Conservation (phyloP, 2,329 filamentous ascomycete genomes). For the Aspergillus brasiliensis region DNA sequence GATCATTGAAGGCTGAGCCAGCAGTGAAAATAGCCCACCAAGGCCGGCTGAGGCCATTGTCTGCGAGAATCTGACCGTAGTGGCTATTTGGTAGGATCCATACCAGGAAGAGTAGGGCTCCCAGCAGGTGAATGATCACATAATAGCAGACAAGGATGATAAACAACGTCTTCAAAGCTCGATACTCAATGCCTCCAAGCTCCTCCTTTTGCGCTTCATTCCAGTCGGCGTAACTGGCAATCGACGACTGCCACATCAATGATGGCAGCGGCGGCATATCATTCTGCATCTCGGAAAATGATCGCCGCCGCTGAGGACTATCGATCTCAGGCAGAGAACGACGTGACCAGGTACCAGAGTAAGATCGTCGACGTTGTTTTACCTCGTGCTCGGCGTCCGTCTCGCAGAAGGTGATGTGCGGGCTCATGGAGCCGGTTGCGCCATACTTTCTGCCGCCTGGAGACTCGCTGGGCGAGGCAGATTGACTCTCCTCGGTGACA, state of each 20-base stretch:
- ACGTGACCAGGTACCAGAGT: slow-evolving; percentile 20
- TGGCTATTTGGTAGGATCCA: slow-evolving; percentile 69
- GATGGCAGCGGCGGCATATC: slow-evolving; percentile 70
- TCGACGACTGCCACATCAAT: slow-evolving; percentile 84
- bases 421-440: slow-evolving; percentile 13
- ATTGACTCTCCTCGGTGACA: background rate
- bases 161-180: slow-evolving; percentile 79
- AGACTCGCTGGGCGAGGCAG: background rate
- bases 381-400: slow-evolving; percentile 15
- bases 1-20: slow-evolving; percentile 84
- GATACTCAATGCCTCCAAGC: slow-evolving; percentile 90
- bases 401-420: slow-evolving; percentile 35
- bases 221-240: slow-evolving; percentile 88
- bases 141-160: slow-evolving; percentile 76
- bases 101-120: slow-evolving; percentile 68
- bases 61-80: slow-evolving; percentile 65
- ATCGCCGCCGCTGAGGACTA: background rate
- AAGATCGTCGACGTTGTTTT: slow-evolving; percentile 19
- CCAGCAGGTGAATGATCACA: slow-evolving; percentile 75
- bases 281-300: slow-evolving; percentile 6
- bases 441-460: slow-evolving; percentile 12
- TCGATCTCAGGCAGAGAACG: slow-evolving; percentile 24
- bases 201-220: slow-evolving; percentile 88
- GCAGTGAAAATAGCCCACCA: slow-evolving; percentile 93
- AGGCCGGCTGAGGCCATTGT: slow-evolving; percentile 59